Conservation (phyloP, 305 asterid species). For the Andrographis paniculata region DNA sequence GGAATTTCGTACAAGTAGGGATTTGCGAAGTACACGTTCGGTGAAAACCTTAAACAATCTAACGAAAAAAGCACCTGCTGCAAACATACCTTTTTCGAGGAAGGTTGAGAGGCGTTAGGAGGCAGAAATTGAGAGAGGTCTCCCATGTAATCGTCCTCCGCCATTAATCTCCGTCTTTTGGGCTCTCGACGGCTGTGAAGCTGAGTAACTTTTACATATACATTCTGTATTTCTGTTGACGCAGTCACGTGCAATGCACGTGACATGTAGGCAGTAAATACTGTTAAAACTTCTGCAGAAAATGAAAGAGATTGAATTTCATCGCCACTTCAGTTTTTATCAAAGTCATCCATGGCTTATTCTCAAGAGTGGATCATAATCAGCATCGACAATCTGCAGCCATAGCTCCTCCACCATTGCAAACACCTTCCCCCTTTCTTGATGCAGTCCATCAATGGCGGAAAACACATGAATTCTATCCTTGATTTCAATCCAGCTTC, state of each 20-base stretch:
- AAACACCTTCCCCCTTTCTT: slow-evolving; percentile 34
- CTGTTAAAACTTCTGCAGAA: too few relatives aligned
- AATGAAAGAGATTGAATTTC: too few relatives aligned
- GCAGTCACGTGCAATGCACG: too few relatives aligned
- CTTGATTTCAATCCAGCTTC: slow-evolving; percentile 59
- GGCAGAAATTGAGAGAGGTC: slow-evolving; percentile 76
- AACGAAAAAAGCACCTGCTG: not conserved
- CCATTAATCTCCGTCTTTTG: slow-evolving; percentile 40
- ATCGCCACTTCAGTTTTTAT: too few relatives aligned
- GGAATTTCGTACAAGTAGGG: slow-evolving; percentile 24
- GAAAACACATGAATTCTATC: slow-evolving; percentile 43
- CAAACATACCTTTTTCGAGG: slow-evolving; percentile 40
- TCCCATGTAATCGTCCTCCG: slow-evolving; percentile 86
- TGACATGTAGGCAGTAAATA: too few relatives aligned
- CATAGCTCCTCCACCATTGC: slow-evolving; percentile 41
- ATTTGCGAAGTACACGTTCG: not conserved
- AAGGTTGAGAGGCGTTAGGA: slow-evolving; percentile 33
- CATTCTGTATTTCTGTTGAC: too few relatives aligned
- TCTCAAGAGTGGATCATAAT: slow-evolving; percentile 25
- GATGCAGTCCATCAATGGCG: slow-evolving; percentile 54
- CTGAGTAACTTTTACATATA: too few relatives aligned
- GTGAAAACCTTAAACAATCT: not conserved
- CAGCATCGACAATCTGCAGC: slow-evolving; percentile 57
- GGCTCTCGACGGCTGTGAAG: not conserved
- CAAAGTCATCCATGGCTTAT: too few relatives aligned